Conservation (phyloP, 2,329 filamentous ascomycete species). For the Colletotrichum sojae region DNA sequence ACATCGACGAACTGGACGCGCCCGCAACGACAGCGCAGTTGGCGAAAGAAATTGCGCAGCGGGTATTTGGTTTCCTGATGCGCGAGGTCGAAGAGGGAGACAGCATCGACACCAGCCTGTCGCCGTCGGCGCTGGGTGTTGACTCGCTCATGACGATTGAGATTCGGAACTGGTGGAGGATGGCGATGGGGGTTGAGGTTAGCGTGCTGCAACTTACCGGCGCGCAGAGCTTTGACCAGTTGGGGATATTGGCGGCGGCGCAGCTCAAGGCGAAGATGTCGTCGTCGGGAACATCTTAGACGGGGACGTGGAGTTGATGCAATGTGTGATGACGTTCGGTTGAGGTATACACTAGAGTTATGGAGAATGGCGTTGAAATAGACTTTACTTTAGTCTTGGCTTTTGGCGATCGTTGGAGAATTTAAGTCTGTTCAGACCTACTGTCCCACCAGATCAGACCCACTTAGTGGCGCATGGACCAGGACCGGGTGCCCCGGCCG, state of each 20-base stretch:
- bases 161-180: slow-evolving; percentile 40
- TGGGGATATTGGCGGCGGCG: slow-evolving; percentile 5
- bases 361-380: too few species aligned
- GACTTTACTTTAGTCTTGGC: too few species aligned
- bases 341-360: too few species aligned
- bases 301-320: not conserved
- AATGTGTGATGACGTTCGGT: not conserved
- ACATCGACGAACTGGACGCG: slow-evolving; percentile 3
- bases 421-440: too few species aligned
- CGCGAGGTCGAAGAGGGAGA: slow-evolving; percentile 1
- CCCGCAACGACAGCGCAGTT: not conserved
- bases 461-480: too few species aligned
- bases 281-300: not conserved
- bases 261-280: slow-evolving; percentile 17
- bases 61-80: slow-evolving; percentile 11
- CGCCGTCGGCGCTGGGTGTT: slow-evolving; percentile 27
- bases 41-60: slow-evolving; percentile 1
- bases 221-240: slow-evolving; percentile 30
- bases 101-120: slow-evolving; percentile 22
- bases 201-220: slow-evolving; percentile 21
- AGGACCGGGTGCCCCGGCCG: too few species aligned
- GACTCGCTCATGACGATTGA: slow-evolving; percentile 40
- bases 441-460: too few species aligned
- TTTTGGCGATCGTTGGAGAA: too few species aligned
- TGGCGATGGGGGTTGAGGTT: slow-evolving; percentile 8